Base-by-base conservation (phyloP, 176 grass and related monocot species). In the Bolboschoenus planiculmis region DNA sequence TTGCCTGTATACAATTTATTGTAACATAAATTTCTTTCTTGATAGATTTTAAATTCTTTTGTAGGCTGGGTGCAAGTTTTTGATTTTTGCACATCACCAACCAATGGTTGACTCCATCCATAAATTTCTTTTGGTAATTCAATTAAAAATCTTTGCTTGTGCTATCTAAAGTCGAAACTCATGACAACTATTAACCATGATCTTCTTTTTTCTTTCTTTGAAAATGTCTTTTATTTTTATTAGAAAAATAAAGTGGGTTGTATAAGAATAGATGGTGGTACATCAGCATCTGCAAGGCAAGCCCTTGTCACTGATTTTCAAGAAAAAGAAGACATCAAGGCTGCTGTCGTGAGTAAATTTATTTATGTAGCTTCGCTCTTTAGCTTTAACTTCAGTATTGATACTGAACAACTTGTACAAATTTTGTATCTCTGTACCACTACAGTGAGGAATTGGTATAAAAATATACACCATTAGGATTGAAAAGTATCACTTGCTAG, bases 1-100 rank as follows among this genome's bases (percentile, higher is more conserved):
- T 74, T 42, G 3, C 36, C 7, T 4, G 4, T 74, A 48, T 4
- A 27, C 39, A 47, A 30, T 26, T 62, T 81, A 26, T 26, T 15
- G 15, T 29, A 61, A 23, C 23, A n/a, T 61, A 62, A 29, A 63
- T 24, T 33, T 50, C 33, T 66, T 39, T 81, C 2, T 43, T 60
- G 10, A 9, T 63, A 81, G 31, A 61, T 81, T 46, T 50, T 57
- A 9, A 81, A 80, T 78, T 84, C 68, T 61, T 43, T 87, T 84
- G 23, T 84, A 98, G 95, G 89, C 92, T 31, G 89, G 85, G 53
- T 97, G 92, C 92, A 98, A 98, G 70, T 94, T 98, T 76, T 91
- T 98, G 85, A 87, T 98, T 91, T 95, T 98, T 91, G 95, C 95
- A 42, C 92, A 98, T 88, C 95, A 97, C 85, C 92, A 93, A 84